Evolutionary conservation across 2,329 filamentous ascomycete species (phyloP).

Genomic region (Furcasterigmium sp.): DNA sequence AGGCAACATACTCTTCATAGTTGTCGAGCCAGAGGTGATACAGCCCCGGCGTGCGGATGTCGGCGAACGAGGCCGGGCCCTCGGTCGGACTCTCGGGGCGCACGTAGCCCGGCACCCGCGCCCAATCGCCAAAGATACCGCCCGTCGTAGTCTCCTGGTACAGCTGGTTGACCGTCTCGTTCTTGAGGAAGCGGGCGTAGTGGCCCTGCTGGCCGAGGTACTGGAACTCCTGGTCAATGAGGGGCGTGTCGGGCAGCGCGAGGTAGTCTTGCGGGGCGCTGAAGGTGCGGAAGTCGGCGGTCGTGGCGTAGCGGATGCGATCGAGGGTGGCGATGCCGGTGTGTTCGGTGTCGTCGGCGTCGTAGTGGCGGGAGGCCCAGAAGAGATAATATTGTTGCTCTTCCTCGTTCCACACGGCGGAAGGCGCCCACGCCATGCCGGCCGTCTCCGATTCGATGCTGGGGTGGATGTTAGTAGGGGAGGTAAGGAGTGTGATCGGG

Average conservation of each 20-base stretch:
- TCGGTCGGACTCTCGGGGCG: constrained; percentile 23
- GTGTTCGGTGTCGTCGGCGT: constrained; percentile 34
- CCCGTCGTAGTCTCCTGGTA: constrained; percentile 38
- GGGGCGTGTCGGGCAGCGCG: constrained; percentile 29
- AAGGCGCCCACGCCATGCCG: constrained; percentile 32
- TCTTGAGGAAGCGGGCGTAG: constrained; percentile 45
- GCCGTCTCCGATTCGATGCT: constrained; percentile 26
- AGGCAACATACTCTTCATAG: constrained; percentile 38
- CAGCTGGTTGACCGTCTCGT: constrained; percentile 41
- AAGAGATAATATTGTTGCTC: constrained; percentile 38
- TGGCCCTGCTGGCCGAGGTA: constrained; percentile 30
- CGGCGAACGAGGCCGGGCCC: constrained; percentile 31
- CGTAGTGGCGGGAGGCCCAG: constrained; percentile 41
- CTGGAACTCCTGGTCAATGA: constrained; percentile 46
- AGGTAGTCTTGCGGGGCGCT: constrained; percentile 37
- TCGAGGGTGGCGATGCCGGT: constrained; percentile 33
- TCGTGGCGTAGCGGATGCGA: constrained; percentile 44
- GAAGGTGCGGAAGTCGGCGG: constrained; percentile 44
- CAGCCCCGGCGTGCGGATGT: constrained; percentile 24
- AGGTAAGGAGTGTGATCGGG: background rate
- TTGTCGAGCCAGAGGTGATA: constrained; percentile 39
- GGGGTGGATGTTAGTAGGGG: background rate
- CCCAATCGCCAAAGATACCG: constrained; percentile 44
- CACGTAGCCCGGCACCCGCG: constrained; percentile 29
- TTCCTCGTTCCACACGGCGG: constrained; percentile 27